Evolutionary conservation across 1,284 basidiomycete genomes (phyloP).

Genomic region (Earliella scabrosa): DNA sequence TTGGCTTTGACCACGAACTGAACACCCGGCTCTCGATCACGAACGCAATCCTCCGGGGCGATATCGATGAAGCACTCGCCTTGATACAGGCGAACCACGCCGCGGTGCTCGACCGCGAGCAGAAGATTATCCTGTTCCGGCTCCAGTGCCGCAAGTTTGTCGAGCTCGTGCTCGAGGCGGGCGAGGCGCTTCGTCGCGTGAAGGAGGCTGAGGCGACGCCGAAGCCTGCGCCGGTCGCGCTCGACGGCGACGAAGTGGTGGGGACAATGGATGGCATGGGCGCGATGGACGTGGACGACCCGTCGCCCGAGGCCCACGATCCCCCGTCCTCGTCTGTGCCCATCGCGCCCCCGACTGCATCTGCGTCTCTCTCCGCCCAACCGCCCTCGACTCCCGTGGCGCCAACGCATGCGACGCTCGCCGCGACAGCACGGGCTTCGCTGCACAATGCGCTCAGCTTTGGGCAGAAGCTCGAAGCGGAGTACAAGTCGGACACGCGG

Average conservation of each 20-base stretch:
- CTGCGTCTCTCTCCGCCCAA: slow-evolving; percentile 4
- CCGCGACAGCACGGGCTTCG: slow-evolving; percentile 46
- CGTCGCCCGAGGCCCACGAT: slow-evolving; percentile 35
- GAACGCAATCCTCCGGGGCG: slow-evolving; percentile 66
- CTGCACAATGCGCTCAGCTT: slow-evolving; percentile 69
- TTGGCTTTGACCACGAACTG: slow-evolving; percentile 49
- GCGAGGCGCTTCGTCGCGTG: slow-evolving; percentile 66
- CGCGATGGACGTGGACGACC: slow-evolving; percentile 51
- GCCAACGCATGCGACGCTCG: slow-evolving; percentile 16
- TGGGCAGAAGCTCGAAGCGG: slow-evolving; percentile 68
- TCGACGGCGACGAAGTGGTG: slow-evolving; percentile 26
- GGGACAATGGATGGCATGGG: slow-evolving; percentile 37
- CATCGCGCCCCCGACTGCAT: slow-evolving; percentile 6
- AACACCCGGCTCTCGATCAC: slow-evolving; percentile 72
- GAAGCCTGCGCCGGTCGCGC: not conserved
- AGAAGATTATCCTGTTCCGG: slow-evolving; percentile 73
- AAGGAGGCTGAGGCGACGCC: slow-evolving; percentile 38
- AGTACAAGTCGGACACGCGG: slow-evolving; percentile 65
- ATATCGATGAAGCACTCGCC: slow-evolving; percentile 71
- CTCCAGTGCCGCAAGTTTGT: slow-evolving; percentile 83
- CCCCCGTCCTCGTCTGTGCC: slow-evolving; percentile 19
- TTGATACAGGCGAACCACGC: slow-evolving; percentile 61
- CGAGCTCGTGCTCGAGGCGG: slow-evolving; percentile 73
- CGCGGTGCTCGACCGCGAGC: slow-evolving; percentile 64
- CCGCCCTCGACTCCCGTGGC: slow-evolving; percentile 11